Evolutionary conservation across 345 rosid genomes (phyloP), one percentile per base, ranked within the genome.

Genomic region (Gossypium arboreum): DNA sequence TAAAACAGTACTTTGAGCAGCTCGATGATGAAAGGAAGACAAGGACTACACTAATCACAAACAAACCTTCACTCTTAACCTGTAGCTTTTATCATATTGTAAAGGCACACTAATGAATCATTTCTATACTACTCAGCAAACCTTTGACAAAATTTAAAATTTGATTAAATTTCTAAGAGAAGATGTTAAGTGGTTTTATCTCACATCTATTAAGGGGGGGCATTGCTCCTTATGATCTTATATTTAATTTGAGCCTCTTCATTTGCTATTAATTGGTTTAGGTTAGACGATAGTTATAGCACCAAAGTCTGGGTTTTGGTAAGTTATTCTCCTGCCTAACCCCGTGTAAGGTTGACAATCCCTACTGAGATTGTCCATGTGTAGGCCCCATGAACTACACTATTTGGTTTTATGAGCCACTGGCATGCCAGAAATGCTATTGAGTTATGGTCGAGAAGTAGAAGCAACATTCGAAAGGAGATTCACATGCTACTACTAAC

Each of bases 1-100:
- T 43, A 34, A 78, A 72, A 77, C 43, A 78, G 61, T 70, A 80
- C 29, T 45, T 76, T 11, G 10, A 59, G 67, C 25, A 74, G 69
- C 52, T 29, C 34, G 27, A 29, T 60, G 55, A 41, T 69, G 18
- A 48, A 29, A 69, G 61, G 22, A 56, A 56, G 55, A 18, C 41
- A 18, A 0, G 16, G 15, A 9, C 18, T 25, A 25, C 44, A 11
- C 60, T 51, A 24, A 24, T 24, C 13, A 15, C 56, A 68, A 68
- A 13, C 12, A 68, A 68, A 48, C 3, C 20, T 44, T 66, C 11
- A n/a, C 34, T 66, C 54, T 45, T 44, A 12, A 45, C n/a, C 29
- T 22, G 3, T 0, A 8, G 55, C 25, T 68, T 10, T 68, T 15
- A 15, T 47, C 20, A 50, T 24, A 47, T 22, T 22, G 24, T 68